phyloP scores from a whole-genome alignment of 768 basidiomycete species.

The Leccinum boreale region DNA sequence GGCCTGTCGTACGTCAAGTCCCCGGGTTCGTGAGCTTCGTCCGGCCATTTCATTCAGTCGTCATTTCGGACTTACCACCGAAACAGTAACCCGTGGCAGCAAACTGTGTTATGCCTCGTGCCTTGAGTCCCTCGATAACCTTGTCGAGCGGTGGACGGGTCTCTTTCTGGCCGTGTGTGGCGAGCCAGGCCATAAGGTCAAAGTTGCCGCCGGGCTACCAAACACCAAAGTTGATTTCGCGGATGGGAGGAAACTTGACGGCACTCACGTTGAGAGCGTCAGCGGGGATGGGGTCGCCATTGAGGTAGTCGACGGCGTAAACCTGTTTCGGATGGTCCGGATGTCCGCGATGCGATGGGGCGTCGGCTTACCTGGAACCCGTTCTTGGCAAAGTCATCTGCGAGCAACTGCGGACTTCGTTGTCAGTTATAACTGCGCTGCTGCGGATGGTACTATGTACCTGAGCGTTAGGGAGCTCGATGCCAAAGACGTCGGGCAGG shows the following conservation, averaged over 20 bases:
- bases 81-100: conserved; percentile 70
- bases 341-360: neutral
- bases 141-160: conserved; percentile 49
- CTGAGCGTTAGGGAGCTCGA: conserved; percentile 22
- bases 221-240: neutral
- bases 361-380: neutral
- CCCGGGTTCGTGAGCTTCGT: neutral
- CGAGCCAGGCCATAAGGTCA: conserved; percentile 39
- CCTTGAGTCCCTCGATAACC: conserved; percentile 54
- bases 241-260: neutral
- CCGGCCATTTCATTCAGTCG: neutral
- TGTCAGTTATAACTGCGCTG: neutral
- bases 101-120: conserved; percentile 53
- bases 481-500: conserved; percentile 52
- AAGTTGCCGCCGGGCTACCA: conserved; percentile 22
- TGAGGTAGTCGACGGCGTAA: conserved; percentile 30
- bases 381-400: conserved; percentile 8
- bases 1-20: neutral
- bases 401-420: conserved; percentile 33
- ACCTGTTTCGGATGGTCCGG: neutral
- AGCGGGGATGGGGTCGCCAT: neutral
- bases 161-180: conserved; percentile 34
- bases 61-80: conserved; percentile 42
- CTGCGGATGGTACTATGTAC: conserved; percentile 2
- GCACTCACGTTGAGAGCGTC: neutral